These are phyloP conservation scores for Metarhizium humberi DNA, from an alignment of 2,329 filamentous ascomycete species.

Conservation along the genomic window DNA sequence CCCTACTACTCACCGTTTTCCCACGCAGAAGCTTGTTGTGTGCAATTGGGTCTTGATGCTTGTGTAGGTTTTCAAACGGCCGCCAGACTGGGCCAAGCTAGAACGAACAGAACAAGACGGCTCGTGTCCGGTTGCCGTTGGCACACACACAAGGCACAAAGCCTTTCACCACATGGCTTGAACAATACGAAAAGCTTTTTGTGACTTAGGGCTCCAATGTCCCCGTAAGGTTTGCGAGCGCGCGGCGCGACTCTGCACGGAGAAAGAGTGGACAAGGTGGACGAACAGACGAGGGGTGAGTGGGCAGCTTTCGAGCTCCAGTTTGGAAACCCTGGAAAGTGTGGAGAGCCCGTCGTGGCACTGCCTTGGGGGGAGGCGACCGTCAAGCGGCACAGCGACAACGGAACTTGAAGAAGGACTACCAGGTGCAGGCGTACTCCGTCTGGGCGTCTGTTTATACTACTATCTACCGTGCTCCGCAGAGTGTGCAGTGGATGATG, in stretches of 20 bases:
- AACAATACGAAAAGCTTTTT: background rate
- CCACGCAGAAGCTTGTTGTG: background rate
- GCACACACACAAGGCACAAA: background rate
- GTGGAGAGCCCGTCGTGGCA: background rate
- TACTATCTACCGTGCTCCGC: background rate
- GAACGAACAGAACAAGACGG: background rate
- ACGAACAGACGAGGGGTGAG: background rate
- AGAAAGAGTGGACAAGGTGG: background rate
- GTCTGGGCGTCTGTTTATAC: background rate
- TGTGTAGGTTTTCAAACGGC: background rate
- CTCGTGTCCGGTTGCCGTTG: background rate
- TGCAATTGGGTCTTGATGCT: background rate
- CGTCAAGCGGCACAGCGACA: background rate
- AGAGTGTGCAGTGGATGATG: background rate
- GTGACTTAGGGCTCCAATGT: background rate
- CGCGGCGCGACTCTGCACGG: background rate
- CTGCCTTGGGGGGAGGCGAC: background rate
- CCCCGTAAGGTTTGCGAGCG: background rate
- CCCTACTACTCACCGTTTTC: background rate
- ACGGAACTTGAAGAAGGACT: background rate
- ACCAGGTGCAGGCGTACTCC: background rate
- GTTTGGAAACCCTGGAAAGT: background rate
- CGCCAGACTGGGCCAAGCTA: constrained; percentile 1
- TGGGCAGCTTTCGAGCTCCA: background rate
- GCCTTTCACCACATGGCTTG: background rate